phyloP scores from a whole-genome alignment of 768 basidiomycete genomes.

The Suillus bovinus region DNA sequence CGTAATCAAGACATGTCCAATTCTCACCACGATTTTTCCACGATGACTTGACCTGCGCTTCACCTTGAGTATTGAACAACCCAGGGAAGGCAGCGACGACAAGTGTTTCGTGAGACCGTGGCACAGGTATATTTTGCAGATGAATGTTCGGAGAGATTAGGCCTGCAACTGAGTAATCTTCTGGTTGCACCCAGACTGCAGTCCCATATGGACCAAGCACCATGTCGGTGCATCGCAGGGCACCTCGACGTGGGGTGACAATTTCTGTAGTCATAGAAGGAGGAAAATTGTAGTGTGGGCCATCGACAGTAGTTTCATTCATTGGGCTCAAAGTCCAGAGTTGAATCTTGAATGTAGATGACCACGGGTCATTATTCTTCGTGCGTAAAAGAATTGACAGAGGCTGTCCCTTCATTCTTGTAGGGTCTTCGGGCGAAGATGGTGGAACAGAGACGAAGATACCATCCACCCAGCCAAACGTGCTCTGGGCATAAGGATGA shows the following conservation, averaged over 20 bases:
- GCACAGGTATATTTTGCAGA: conserved; percentile 16
- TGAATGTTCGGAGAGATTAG: conserved; percentile 30
- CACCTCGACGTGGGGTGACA: conserved; percentile 43
- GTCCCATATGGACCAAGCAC: conserved; percentile 56
- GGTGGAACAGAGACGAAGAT: conserved; percentile 39
- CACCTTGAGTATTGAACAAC: conserved; percentile 14
- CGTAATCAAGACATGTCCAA: conserved; percentile 65
- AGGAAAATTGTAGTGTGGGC: conserved; percentile 44
- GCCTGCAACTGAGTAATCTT: conserved; percentile 42
- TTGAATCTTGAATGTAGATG: conserved; percentile 47
- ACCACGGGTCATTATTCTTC: conserved; percentile 64
- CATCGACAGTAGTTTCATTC: conserved; percentile 18
- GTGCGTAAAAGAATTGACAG: conserved; percentile 54
- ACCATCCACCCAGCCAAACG: conserved; percentile 72
- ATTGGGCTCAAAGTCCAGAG: conserved; percentile 49
- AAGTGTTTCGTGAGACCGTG: conserved; percentile 39
- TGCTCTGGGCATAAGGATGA: conserved; percentile 42
- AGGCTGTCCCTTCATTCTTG: not conserved
- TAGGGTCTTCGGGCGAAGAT: not conserved
- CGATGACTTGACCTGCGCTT: conserved; percentile 32
- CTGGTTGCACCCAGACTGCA: conserved; percentile 64
- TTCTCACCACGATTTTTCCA: conserved; percentile 36
- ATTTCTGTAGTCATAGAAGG: conserved; percentile 41
- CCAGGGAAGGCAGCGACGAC: conserved; percentile 55
- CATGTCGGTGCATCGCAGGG: conserved; percentile 55